These are phyloP conservation scores for Panellus pusillus DNA, from an alignment of 768 basidiomycete genomes.

Conservation along the genomic window DNA sequence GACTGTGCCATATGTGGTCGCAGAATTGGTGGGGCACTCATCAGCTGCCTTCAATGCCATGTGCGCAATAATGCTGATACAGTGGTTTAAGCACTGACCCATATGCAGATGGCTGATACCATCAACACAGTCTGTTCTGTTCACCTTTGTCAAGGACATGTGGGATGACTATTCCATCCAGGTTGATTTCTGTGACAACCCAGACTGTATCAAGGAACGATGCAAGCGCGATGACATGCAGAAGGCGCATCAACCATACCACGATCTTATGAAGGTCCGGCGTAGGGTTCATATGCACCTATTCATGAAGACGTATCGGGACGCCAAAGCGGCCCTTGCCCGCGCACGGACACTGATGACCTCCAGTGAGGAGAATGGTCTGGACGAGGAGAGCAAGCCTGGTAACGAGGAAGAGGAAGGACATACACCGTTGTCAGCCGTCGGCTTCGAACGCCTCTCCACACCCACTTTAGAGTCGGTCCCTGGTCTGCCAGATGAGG, in stretches of 20 bases:
- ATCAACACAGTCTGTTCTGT: conserved; percentile 14
- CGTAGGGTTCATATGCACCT: conserved; percentile 19
- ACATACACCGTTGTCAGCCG: neutral
- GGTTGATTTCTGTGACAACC: conserved; percentile 30
- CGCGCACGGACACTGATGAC: conserved; percentile 10
- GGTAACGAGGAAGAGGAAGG: conserved; percentile 9
- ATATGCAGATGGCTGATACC: conserved; percentile 3
- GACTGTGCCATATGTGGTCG: conserved; percentile 28
- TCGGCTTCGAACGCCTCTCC: neutral
- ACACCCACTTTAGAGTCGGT: conserved; percentile 6
- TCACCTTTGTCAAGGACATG: no score
- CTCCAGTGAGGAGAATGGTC: neutral
- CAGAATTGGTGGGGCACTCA: conserved; percentile 26
- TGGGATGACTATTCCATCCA: no score
- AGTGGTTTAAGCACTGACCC: neutral
- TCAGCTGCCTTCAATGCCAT: conserved; percentile 34
- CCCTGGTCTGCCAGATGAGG: neutral
- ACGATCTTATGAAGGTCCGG: conserved; percentile 30
- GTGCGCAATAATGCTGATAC: neutral
- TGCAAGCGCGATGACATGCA: conserved; percentile 21
- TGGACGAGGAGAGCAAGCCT: neutral
- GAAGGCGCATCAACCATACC: conserved; percentile 27
- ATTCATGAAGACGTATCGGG: conserved; percentile 19
- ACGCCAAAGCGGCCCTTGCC: conserved; percentile 24
- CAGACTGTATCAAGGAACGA: conserved; percentile 21